Evolutionary conservation across 495 filamentous ascomycete genomes (phyloP), one percentile per base, ranked within the genome.

Genomic region (Aspergillus sparsus): DNA sequence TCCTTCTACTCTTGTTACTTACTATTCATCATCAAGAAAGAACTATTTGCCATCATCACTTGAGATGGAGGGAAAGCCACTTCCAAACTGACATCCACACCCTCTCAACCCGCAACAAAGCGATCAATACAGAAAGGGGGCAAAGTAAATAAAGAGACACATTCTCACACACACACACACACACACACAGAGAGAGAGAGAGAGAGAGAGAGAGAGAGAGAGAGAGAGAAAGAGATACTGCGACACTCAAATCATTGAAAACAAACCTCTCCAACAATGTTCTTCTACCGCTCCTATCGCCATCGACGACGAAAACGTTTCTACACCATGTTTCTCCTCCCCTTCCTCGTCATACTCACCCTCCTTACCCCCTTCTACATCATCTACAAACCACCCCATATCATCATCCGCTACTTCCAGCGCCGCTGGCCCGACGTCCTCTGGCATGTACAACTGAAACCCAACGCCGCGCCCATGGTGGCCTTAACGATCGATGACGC

Each of bases 401-500:
- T 82, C 7, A 68, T 95, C 9, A 85, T 96, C 68, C 71, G 74
- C 39, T 87, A 87, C 72, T 82, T 92, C 60, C 80, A 87, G 65
- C 77, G 74, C 59, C 84, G 81, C 34, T 91, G 86, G 83, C 89
- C 90, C 6, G 84, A 90, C 66, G 85, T 93, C 16, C 79, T 95
- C 45, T 95, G 84, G 77, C 85, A 85, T 49, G 76, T 89, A 12
- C 73, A 79, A 11, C 60, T 65, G 16, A 34, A 27, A 21, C 46
- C 15, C 49, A 32, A 11, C 36, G n/a, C 63, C 12, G 12, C 37
- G 4, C 39, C 44, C 58, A 66, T 91, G 7, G 79, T 94, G 12
- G 91, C 89, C 2, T 80, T 96, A 32, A 93, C 89, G 5, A 88
- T 96, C 70, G 91, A 95, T 75, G 91, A 95, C 74, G 87, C 83